Base-by-base conservation (phyloP, 129 eudicot genomes). In the Ambrosia artemisiifolia region DNA sequence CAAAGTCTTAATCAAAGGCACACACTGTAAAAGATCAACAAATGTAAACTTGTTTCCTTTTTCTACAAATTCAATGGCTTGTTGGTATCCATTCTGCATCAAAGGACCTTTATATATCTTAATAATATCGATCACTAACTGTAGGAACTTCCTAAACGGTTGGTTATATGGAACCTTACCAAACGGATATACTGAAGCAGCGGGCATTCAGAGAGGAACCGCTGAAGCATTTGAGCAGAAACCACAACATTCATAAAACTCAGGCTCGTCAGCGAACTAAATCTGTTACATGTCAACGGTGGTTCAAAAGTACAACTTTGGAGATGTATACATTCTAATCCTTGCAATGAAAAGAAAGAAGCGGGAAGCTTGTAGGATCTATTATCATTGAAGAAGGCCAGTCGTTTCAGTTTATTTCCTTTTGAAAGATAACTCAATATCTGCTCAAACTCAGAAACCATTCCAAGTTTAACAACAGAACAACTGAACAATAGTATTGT, bases 141-240 rank as follows among this genome's bases (percentile, higher is more conserved):
- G 28, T 17, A 24, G 33, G 5, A 47, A 7, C 24, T 1, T 40
- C 44, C n/a, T 46, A 67, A 34, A 24, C 1, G 28, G 28, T 24
- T 46, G 57, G 19, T 66, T 19, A 20, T 66, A 48, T 48, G 73
- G 54, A 68, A 7, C 28, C 73, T 72, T 44, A 59, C 55, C 69
- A 79, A 65, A 38, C 9, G n/a, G 36, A 73, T 0, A 8, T n/a
- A 2, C 19, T 50, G 20, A 35, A 79, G 83, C 18, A 55, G 28
- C 5, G 74, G 78, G 55, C 78, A 72, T 11, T 53, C 65, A 44
- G 78, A 65, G 28, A 72, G 69, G 30, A 78, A 55, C 13, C 7
- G 13, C 2, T 19, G 28, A 19, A 72, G 32, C 30, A 42, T 28
- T 35, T 72, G 18, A 9, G 17, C 19, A 65, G 28, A n/a, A 47